These are phyloP conservation scores for Penicillium coffeae DNA, from an alignment of 495 filamentous ascomycete species.

Conservation along the genomic window DNA sequence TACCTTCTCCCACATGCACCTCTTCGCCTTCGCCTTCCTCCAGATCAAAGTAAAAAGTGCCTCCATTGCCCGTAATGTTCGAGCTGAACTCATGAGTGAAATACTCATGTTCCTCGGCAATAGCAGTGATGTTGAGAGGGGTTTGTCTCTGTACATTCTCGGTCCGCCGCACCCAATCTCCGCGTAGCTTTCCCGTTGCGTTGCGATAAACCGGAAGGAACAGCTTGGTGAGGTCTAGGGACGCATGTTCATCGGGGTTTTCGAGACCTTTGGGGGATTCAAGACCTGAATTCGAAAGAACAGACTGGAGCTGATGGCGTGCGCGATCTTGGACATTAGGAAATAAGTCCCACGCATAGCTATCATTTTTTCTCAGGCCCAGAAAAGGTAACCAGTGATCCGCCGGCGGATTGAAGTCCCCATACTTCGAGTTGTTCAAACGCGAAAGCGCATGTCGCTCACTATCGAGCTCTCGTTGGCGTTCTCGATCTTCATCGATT, in stretches of 20 bases:
- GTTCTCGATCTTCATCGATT: conserved; percentile 43
- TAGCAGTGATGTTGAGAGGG: conserved; percentile 49
- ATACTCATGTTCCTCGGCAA: conserved; percentile 47
- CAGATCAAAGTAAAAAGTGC: conserved; percentile 44
- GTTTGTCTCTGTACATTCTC: conserved; percentile 30
- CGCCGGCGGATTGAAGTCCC: conserved; percentile 61
- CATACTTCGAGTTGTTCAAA: conserved; percentile 69
- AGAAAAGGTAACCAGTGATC: conserved; percentile 70
- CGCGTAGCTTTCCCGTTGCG: conserved; percentile 70
- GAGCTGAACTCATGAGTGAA: conserved; percentile 57
- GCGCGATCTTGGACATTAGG: conserved; percentile 52
- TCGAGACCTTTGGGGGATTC: conserved; percentile 29
- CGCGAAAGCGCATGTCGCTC: conserved; percentile 59
- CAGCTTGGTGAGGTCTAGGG: conserved; percentile 38
- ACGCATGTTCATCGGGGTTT: conserved; percentile 39
- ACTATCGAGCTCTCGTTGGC: conserved; percentile 39
- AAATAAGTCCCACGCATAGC: conserved; percentile 67
- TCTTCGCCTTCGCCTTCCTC: conserved; percentile 40
- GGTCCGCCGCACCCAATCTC: conserved; percentile 66
- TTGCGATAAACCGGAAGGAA: conserved; percentile 68
- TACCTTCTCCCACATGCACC: conserved; percentile 24
- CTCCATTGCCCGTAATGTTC: conserved; percentile 61
- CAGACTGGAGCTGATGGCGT: conserved; percentile 45
- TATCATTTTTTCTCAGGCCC: conserved; percentile 69
- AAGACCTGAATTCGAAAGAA: conserved; percentile 37